A percentile compares a stretch with the other conserved stretches of the same genome.
These are phyloP conservation scores for Emergomyces orientalis DNA, from an alignment of 2,329 filamentous ascomycete genomes.

Conservation along the genomic window DNA sequence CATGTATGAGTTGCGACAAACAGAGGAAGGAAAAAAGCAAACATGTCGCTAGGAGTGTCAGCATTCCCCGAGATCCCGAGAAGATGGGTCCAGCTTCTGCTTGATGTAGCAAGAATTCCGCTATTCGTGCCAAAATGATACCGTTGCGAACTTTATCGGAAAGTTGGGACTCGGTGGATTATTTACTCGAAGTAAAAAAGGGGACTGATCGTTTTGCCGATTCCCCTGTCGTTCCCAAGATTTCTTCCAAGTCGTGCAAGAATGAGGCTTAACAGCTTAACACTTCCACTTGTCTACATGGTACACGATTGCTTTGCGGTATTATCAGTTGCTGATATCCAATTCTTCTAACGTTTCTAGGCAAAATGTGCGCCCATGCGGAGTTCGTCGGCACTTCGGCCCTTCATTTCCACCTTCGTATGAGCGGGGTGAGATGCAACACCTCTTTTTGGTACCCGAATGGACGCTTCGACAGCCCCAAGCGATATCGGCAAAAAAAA, in stretches of 20 bases:
- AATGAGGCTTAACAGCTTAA: neutral
- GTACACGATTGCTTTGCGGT: neutral
- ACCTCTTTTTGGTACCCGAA: neutral
- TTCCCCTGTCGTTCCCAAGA: neutral
- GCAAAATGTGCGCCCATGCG: neutral
- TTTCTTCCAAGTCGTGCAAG: neutral
- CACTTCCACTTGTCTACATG: neutral
- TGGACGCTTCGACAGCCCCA: neutral
- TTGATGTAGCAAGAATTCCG: neutral
- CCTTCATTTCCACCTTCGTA: neutral
- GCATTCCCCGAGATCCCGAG: constrained; percentile 7
- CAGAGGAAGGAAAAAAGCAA: neutral
- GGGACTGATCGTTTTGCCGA: neutral
- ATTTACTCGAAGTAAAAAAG: neutral
- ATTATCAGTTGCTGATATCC: neutral
- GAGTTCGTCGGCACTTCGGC: neutral
- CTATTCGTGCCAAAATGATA: neutral
- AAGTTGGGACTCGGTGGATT: neutral
- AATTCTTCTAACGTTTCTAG: neutral
- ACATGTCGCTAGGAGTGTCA: neutral
- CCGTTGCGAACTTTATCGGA: neutral
- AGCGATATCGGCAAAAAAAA: neutral
- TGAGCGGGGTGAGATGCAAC: neutral
- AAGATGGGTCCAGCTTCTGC: neutral
- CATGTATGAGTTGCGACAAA: neutral